phyloP scores from a whole-genome alignment of 2,329 filamentous ascomycete genomes.

The Rhexocercosporidium sp. region DNA sequence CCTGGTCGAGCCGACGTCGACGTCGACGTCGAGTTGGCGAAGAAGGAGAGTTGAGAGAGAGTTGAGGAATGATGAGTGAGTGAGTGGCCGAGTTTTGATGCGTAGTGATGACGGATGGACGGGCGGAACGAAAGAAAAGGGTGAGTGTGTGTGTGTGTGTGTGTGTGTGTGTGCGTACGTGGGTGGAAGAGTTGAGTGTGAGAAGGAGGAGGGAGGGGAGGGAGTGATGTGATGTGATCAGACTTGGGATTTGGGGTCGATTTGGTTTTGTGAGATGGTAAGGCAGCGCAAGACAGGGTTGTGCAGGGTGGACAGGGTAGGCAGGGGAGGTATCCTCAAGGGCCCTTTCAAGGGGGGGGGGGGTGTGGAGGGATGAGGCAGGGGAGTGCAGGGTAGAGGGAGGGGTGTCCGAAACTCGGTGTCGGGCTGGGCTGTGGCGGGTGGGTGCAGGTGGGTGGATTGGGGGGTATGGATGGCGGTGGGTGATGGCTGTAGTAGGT shows the following conservation, averaged over 20 bases:
- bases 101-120: not conserved
- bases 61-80: not conserved
- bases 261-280: conserved; percentile 1
- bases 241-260: conserved; percentile 3
- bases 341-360: too few relatives aligned
- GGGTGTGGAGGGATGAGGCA: conserved; percentile 14
- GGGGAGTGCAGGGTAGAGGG: conserved; percentile 10
- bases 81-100: not conserved
- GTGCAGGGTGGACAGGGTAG: not conserved
- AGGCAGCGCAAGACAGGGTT: too few relatives aligned
- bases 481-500: too few relatives aligned
- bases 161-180: too few relatives aligned
- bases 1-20: not conserved
- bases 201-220: not conserved
- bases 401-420: conserved; percentile 32
- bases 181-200: not conserved
- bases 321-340: conserved; percentile 8
- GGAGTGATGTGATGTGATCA: conserved; percentile 4
- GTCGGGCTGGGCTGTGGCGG: conserved; percentile 13
- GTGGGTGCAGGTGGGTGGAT: not conserved
- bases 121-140: not conserved
- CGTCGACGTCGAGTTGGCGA: not conserved
- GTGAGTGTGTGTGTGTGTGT: not conserved
- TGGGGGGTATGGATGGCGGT: not conserved
- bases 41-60: not conserved